Base-by-base conservation (phyloP, 139 green algal genomes). In the Pedinophyceae sp. region DNA sequence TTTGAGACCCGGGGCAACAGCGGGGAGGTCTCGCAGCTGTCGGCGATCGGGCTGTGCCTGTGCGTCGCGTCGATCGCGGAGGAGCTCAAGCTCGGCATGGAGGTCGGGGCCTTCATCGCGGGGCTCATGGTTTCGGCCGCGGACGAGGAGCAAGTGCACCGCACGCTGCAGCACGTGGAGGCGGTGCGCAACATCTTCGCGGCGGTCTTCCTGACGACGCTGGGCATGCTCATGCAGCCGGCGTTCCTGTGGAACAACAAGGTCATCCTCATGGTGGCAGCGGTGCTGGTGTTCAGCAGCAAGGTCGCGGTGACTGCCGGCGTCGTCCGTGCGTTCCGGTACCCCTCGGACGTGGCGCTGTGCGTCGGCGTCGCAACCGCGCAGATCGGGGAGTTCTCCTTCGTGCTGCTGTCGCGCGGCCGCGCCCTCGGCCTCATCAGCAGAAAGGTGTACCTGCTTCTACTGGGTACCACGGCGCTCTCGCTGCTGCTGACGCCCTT, bases 141-240 rank as follows among this genome's bases (percentile, higher is more conserved):
- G 15, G 13, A 53, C 7, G 56, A 54, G 19, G 43, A 58, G 15
- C 60, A 65, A 47, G 53, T 43, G 28, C 61, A 78, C 27, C 26
- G 51, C 15, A 73, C 67, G 25, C 50, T 76, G 54, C 65, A 70
- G 25, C 58, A 66, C 18, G 48, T 77, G 46, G 69, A 77, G 53
- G 66, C 66, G 15, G 50, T 77, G 15, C 50, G 60, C 28, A 77
- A 74, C 56, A 49, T 78, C 20, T 78, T 78, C 54, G 57, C 59
- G 27, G 58, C 68, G 17, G 38, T 78, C 22, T 78, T 78, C 54
- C 26, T 78, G 20, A 43, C 54, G 13, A 60, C 49, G 46, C 70
- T 78, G 27, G 70, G 70, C 29, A 68, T 78, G 59, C 47, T 78
- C 30, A 78, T 78, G 68, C 58, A 75, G 52, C 70, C 70, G 17